Evolutionary conservation across 208 protist species (phyloP).

Genomic region (Leishmania martiniquensis): DNA sequence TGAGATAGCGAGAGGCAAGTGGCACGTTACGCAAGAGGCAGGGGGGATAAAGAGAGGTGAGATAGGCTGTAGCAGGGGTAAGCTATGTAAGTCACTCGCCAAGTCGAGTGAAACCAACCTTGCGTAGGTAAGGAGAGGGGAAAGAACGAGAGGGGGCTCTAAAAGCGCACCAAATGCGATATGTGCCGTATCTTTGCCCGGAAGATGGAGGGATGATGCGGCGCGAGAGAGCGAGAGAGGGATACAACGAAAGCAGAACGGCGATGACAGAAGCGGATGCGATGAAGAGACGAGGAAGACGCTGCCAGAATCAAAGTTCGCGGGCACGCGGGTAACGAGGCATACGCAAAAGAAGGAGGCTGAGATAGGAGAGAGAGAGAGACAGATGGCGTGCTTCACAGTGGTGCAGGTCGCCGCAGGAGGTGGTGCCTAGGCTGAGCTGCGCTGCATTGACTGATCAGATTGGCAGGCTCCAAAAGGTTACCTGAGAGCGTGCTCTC

Average conservation of each 20-base stretch:
- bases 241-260: neutral
- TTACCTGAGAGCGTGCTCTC: too few species aligned
- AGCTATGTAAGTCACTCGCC: neutral
- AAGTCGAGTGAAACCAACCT: neutral
- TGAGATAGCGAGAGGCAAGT: neutral
- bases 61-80: neutral
- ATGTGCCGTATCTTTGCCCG: neutral
- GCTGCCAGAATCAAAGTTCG: neutral
- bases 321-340: neutral
- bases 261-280: neutral
- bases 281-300: neutral
- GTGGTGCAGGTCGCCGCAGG: neutral
- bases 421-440: neutral
- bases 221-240: neutral
- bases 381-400: neutral
- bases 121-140: neutral
- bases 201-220: neutral
- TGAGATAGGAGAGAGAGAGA: neutral
- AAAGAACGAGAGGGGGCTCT: too few species aligned
- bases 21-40: neutral
- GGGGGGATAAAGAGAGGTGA: too few species aligned
- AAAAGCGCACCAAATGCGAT: neutral
- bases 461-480: neutral
- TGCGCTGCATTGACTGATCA: neutral
- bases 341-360: neutral